phyloP scores from a whole-genome alignment of 2,329 filamentous ascomycete genomes.

The Pleurostoma richardsiae region DNA sequence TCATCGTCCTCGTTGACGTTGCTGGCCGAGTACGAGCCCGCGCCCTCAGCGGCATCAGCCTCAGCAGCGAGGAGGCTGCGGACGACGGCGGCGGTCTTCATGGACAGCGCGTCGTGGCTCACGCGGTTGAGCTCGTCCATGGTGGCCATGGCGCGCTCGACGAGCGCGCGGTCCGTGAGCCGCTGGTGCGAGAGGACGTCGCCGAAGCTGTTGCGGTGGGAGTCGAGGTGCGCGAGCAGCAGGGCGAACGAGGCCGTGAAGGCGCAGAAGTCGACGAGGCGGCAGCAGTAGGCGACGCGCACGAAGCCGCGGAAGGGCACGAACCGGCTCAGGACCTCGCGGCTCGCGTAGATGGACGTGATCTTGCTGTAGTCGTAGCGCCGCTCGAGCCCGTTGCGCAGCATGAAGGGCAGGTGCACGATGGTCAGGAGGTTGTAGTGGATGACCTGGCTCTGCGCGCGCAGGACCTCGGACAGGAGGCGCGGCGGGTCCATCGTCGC shows the following conservation, averaged over 20 bases:
- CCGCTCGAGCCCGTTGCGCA: constrained; percentile 12
- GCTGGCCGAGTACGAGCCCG: constrained; percentile 1
- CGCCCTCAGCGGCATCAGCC: constrained; percentile 12
- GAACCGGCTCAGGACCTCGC: constrained; percentile 26
- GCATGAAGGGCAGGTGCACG: constrained; percentile 29
- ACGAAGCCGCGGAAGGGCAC: constrained; percentile 21
- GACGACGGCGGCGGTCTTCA: constrained; percentile 17
- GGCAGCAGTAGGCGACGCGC: constrained; percentile 17
- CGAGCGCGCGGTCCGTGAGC: constrained; percentile 25
- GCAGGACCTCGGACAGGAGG: constrained; percentile 18
- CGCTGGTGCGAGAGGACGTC: constrained; percentile 27
- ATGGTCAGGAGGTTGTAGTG: constrained; percentile 27
- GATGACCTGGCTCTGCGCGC: constrained; percentile 23
- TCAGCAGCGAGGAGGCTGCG: constrained; percentile 19
- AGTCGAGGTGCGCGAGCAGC: constrained; percentile 19
- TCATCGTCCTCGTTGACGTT: constrained; percentile 3
- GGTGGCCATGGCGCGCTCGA: constrained; percentile 24
- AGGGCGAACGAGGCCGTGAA: constrained; percentile 27
- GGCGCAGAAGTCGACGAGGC: constrained; percentile 25
- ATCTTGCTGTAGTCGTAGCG: constrained; percentile 22
- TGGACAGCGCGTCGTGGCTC: constrained; percentile 19
- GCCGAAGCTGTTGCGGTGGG: constrained; percentile 9
- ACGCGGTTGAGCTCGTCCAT: constrained; percentile 18
- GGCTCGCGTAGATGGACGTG: constrained; percentile 26
- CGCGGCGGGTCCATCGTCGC: constrained; percentile 10